Evolutionary conservation across 768 basidiomycete genomes (phyloP), one percentile per base, ranked within the genome.

Genomic region (Leccinum incarnatum): DNA sequence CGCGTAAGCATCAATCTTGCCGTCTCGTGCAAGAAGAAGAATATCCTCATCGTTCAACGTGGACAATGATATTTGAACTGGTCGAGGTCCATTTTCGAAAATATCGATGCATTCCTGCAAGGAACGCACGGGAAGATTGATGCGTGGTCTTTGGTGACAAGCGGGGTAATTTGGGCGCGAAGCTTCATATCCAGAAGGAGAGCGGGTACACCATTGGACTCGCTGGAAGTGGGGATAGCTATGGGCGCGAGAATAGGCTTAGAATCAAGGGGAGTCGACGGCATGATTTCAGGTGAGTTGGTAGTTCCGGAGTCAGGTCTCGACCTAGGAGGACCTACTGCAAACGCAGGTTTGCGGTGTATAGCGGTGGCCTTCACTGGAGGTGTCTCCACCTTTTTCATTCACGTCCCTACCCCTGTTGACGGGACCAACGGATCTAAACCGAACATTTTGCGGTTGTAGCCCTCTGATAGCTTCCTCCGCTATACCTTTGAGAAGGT

Each of bases 401-500:
- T 70, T 66, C 7, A 60, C 59, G 53, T 66, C 57, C 34, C 67
- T 64, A 27, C 67, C 65, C 42, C 68, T 58, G 56, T 65, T 65
- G 25, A 60, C 55, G 0, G 48, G 63, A 23, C 70, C 58, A 10
- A 69, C 62, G 1, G 74, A 73, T 36, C 54, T 63, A 36, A 73
- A 73, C 23, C 72, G 65, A 30, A 73, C 72, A 30, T 55, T 62
- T 21, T 67, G 70, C 9, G 69, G 70, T 25, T 72, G 72, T 4
- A 72, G 29, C 11, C 68, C 62, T 61, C 74, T 59, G 57, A 72
- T 73, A 12, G 71, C 71, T 32, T 83, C 87, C 12, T 84, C 84
- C 0, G 86, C 88, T 47, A 91, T 88, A 4, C 89, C 90, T 74
- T 93, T 95, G 60, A 99, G 82, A 15, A 99, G 80, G 69, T 93